Percentiles rank a stretch among this genome's conserved stretches.
These are phyloP conservation scores for Fusarium newnesense DNA, from an alignment of 2,329 filamentous ascomycete species.

Conservation along the genomic window DNA sequence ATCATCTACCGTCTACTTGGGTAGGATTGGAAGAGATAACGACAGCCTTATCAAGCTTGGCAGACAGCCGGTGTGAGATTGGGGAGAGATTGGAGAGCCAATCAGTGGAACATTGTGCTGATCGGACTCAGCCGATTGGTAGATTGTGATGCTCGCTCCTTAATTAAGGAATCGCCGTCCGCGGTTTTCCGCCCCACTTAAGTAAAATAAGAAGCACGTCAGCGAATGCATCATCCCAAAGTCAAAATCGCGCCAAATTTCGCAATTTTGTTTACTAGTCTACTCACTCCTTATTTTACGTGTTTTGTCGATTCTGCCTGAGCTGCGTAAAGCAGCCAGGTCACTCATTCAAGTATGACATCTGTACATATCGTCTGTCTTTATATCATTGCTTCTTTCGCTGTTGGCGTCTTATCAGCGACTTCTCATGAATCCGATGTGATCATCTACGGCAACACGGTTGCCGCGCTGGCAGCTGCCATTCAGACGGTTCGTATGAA, in stretches of 20 bases:
- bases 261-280: background rate
- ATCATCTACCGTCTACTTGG: background rate
- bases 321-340: background rate
- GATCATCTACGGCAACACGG: conserved; percentile 35
- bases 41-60: background rate
- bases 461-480: conserved; percentile 31
- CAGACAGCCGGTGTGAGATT: background rate
- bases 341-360: background rate
- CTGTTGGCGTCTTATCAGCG: background rate
- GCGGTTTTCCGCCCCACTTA: background rate
- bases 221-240: background rate
- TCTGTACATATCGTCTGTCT: background rate
- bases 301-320: background rate
- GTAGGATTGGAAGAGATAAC: background rate
- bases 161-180: conserved; percentile 18
- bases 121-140: conserved; percentile 6
- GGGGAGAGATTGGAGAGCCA: conserved; percentile 6
- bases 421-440: conserved; percentile 23
- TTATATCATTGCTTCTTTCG: background rate
- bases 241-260: background rate
- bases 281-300: background rate
- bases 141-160: background rate
- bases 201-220: background rate
- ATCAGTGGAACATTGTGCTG: background rate
- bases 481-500: conserved; percentile 34